Base-by-base conservation (phyloP, 2,329 filamentous ascomycete species). In the Diplocarpon mali region DNA sequence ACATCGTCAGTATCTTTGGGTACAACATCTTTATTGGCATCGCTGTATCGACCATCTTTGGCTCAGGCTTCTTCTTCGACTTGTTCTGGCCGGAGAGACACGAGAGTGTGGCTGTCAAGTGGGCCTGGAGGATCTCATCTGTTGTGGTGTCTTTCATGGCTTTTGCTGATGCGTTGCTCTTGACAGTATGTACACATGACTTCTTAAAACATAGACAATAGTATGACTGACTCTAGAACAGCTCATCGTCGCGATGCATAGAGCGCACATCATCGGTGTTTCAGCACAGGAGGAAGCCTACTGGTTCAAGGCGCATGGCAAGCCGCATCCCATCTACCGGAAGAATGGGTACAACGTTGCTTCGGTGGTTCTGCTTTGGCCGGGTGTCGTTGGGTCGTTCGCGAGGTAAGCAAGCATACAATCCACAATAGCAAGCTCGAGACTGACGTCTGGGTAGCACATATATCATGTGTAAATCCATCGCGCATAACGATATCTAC, bases 1-100 rank as follows among this genome's bases (percentile, higher is more conserved):
- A 74, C 54, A 75, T 72, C 49, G 61, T 78, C 49, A 73, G 72
- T 20, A 69, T 71, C 8, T 70, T 68, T 1, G 69, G 69, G 1
- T 78, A 70, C 63, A 77, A 78, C 55, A 75, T 78, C 54, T 76
- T 75, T 49, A 68, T 72, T 7, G 74, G 75, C 15, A 65, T 78
- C 28, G 72, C 69, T 14, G 69, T 76, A 8, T 73, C 73, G 12
- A 72, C 69, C 37, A 70, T 78, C 53, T 78, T 78, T 53, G 73
- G 73, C 16, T 68, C 69, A 0, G 74, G 69, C 0, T 78, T 78
- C 64, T 77, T 78, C 64, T 76, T 78, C 60, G 75, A 78, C 54
- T 67, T 78, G 3, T 76, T 77, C 62, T 78, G 72, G 71, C 74
- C 74, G 0, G 72, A 73, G 41, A 66, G 74, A 38, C 57, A 64